Conservation (phyloP, 257 asterid genomes). For the Solanum habrochaites region DNA sequence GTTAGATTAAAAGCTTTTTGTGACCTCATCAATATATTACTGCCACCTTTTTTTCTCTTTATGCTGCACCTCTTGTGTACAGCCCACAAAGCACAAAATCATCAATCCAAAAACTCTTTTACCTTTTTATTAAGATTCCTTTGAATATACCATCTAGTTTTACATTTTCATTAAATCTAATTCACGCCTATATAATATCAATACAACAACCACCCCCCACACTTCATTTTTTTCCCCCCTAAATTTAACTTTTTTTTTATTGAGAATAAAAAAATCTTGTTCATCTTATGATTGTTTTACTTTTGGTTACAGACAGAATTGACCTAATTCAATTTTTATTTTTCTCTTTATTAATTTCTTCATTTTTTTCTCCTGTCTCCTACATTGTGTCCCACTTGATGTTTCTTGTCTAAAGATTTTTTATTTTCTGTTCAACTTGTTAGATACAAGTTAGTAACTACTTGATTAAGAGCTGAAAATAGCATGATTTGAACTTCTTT, state of each 20-base stretch:
- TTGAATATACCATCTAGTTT: neutral
- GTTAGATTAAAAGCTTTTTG: conserved; percentile 54
- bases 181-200: no score
- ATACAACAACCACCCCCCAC: no score
- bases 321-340: neutral
- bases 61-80: neutral
- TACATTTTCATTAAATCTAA: no score
- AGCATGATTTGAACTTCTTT: neutral
- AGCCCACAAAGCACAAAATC: neutral
- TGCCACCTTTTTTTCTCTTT: neutral
- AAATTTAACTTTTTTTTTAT: no score
- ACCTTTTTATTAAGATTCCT: neutral
- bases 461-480: neutral
- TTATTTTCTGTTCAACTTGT: neutral
- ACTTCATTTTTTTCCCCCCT: no score
- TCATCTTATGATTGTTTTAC: neutral
- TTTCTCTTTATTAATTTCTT: neutral
- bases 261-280: neutral
- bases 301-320: neutral
- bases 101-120: neutral
- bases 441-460: neutral
- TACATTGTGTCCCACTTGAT: neutral
- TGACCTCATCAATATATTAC: conserved; percentile 26
- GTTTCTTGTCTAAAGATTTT: neutral
- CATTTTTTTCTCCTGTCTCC: neutral